phyloP scores from a whole-genome alignment of 148 eudicot genomes.

The Vaccinium vitisidaea region DNA sequence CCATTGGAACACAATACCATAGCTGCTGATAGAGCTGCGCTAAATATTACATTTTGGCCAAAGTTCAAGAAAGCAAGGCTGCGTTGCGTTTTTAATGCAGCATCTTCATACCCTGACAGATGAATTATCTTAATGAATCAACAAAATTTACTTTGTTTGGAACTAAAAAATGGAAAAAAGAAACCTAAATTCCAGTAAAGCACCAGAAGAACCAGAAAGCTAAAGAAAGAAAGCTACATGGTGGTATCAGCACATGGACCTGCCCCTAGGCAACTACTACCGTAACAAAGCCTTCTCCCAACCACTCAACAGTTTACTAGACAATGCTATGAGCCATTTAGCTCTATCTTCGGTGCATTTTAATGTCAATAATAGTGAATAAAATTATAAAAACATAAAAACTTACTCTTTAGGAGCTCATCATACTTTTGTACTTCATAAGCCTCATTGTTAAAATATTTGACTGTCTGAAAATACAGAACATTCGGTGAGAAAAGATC shows the following conservation, averaged over 20 bases:
- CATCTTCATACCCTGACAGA: slow-evolving; percentile 81
- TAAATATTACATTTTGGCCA: slow-evolving; percentile 82
- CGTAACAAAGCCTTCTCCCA: not conserved
- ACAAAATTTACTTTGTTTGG: not conserved
- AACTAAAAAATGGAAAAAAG: not conserved
- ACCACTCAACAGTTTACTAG: not conserved
- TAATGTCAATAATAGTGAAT: not conserved
- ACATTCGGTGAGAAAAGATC: not conserved
- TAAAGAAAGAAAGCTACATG: not conserved
- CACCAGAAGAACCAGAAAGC: not conserved
- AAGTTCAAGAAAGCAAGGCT: slow-evolving; percentile 92
- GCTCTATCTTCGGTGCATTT: not conserved
- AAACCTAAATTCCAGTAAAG: not conserved
- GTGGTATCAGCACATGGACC: not conserved
- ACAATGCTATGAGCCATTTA: not conserved
- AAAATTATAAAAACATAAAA: slow-evolving; percentile 8
- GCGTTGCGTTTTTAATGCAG: slow-evolving; percentile 89
- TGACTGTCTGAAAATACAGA: slow-evolving; percentile 66
- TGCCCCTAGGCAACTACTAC: not conserved
- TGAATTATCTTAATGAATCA: slow-evolving; percentile 8
- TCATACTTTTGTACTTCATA: slow-evolving; percentile 88
- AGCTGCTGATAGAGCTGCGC: slow-evolving; percentile 79
- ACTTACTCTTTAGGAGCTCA: slow-evolving; percentile 81
- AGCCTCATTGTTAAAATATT: slow-evolving; percentile 89
- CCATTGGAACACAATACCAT: slow-evolving; percentile 83